These are phyloP conservation scores for Syncephalastrum monosporum DNA, from an alignment of 371 early-diverging fungal genomes.

Conservation along the genomic window DNA sequence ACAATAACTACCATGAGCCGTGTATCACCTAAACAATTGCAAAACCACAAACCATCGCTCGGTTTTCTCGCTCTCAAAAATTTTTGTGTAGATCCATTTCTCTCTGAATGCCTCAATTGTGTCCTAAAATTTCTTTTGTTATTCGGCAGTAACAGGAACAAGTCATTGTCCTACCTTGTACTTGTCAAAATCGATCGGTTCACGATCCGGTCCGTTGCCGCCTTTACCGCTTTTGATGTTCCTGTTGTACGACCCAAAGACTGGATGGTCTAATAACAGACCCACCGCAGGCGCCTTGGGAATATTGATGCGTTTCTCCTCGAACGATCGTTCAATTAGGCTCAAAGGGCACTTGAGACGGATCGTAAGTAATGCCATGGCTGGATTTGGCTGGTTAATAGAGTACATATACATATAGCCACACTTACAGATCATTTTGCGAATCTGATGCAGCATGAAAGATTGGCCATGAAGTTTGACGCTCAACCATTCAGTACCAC, in stretches of 20 bases:
- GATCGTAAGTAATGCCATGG: constrained; percentile 79
- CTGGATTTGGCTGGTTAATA: constrained; percentile 18
- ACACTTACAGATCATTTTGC: constrained; percentile 95
- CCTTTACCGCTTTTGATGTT: constrained; percentile 8
- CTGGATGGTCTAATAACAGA: constrained; percentile 82
- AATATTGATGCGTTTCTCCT: constrained; percentile 77
- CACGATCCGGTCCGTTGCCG: constrained; percentile 14
- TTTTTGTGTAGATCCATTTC: constrained; percentile 74
- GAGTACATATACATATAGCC: not conserved
- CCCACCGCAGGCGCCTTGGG: constrained; percentile 99
- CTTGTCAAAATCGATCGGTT: constrained; percentile 47
- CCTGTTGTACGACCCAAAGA: constrained; percentile 72
- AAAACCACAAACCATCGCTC: constrained; percentile 14
- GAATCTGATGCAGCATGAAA: constrained; percentile 99
- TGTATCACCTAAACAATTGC: not conserved
- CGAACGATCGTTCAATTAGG: constrained; percentile 68
- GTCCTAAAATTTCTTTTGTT: constrained; percentile 30
- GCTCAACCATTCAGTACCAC: constrained; percentile 90
- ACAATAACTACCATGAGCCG: not conserved
- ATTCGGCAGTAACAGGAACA: not conserved
- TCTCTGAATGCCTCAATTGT: constrained; percentile 82
- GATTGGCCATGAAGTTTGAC: constrained; percentile 96
- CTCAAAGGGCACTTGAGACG: constrained; percentile 69
- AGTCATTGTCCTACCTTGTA: constrained; percentile 32
- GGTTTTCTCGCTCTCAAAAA: constrained; percentile 70